Evolutionary conservation across 345 rosid species (phyloP).

Genomic region (Turritis glabra): DNA sequence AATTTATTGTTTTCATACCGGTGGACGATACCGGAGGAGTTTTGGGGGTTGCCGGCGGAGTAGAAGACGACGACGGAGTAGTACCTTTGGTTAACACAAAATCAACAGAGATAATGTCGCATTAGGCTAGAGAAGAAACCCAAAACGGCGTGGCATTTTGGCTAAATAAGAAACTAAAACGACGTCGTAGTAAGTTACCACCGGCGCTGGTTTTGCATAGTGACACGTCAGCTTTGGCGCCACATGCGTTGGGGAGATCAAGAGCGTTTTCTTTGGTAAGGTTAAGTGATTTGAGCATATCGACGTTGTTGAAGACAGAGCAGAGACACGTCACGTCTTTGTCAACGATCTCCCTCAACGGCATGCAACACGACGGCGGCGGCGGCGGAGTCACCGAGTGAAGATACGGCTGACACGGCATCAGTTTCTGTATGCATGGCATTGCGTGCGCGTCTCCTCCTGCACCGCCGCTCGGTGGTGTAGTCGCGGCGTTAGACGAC

Average conservation of each 20-base stretch:
- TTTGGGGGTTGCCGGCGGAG: slow-evolving; percentile 27
- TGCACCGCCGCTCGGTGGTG: slow-evolving; percentile 16
- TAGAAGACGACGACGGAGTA: slow-evolving; percentile 33
- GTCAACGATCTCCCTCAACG: slow-evolving; percentile 43
- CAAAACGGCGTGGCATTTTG: not conserved
- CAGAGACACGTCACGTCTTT: slow-evolving; percentile 52
- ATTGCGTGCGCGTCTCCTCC: slow-evolving; percentile 27
- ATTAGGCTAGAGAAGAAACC: not conserved
- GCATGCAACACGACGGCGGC: slow-evolving; percentile 53
- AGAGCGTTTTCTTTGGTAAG: slow-evolving; percentile 51
- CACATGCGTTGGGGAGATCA: slow-evolving; percentile 55
- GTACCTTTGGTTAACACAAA: slow-evolving; percentile 21
- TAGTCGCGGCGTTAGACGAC: not conserved
- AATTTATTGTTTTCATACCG: slow-evolving; percentile 3
- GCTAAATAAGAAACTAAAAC: not conserved
- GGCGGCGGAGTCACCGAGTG: slow-evolving; percentile 35
- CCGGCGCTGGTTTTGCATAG: slow-evolving; percentile 44
- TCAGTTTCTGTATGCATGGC: slow-evolving; percentile 52
- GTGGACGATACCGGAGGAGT: slow-evolving; percentile 36
- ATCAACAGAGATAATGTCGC: not conserved
- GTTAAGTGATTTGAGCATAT: slow-evolving; percentile 41
- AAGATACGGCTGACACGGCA: slow-evolving; percentile 58
- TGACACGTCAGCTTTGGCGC: slow-evolving; percentile 45
- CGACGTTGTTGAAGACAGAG: slow-evolving; percentile 41
- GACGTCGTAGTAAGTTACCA: slow-evolving; percentile 18